Conservation (phyloP, 2,329 filamentous ascomycete species). For the Talaromyces sp. region DNA sequence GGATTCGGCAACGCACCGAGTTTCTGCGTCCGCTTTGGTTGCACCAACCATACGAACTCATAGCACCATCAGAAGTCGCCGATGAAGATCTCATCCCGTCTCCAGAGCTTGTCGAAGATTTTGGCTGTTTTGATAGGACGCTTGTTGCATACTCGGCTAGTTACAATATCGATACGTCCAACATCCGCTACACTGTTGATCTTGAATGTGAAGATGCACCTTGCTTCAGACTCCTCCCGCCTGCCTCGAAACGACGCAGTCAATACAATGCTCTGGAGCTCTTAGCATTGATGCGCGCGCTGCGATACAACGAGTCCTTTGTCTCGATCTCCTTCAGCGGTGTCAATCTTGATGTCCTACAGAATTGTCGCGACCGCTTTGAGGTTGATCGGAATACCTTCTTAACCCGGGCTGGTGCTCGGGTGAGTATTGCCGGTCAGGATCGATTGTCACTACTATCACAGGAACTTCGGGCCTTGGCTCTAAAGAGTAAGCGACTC, state of each 20-base stretch:
- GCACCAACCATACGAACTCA: constrained; percentile 57
- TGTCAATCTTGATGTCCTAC: constrained; percentile 60
- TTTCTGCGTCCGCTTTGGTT: constrained; percentile 62
- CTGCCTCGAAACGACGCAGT: constrained; percentile 43
- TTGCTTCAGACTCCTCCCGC: constrained; percentile 59
- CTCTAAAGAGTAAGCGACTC: constrained; percentile 59
- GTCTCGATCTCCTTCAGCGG: constrained; percentile 62
- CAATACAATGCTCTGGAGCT: constrained; percentile 59
- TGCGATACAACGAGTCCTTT: constrained; percentile 68
- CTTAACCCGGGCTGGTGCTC: constrained; percentile 55
- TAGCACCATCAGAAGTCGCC: constrained; percentile 53
- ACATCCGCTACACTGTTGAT: constrained; percentile 60
- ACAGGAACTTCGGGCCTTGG: constrained; percentile 63
- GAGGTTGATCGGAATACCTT: constrained; percentile 59
- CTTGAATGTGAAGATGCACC: constrained; percentile 61
- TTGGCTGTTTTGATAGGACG: constrained; percentile 61
- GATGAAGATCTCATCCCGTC: constrained; percentile 46
- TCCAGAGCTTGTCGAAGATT: constrained; percentile 52
- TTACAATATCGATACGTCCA: constrained; percentile 62
- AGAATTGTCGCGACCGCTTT: constrained; percentile 55
- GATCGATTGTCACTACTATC: constrained; percentile 56
- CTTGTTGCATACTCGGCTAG: constrained; percentile 65
- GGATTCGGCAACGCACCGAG: constrained; percentile 57
- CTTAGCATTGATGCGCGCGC: constrained; percentile 63
- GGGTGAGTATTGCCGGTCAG: constrained; percentile 50